Conservation (phyloP, 352 stramenopile genomes). For the Phytopythium oedochilum region DNA sequence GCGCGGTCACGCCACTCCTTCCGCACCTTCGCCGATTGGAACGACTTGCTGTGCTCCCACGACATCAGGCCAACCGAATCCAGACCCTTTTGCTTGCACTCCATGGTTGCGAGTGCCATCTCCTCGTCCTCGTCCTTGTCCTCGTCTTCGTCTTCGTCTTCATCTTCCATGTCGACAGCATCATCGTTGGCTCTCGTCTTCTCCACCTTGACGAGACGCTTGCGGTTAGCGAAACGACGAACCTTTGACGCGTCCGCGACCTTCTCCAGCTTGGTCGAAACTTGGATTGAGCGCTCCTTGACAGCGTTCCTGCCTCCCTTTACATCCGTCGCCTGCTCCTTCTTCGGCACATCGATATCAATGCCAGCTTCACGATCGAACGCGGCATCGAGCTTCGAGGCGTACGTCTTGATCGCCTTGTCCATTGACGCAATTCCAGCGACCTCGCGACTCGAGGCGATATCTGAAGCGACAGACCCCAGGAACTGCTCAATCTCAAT, state of each 20-base stretch:
- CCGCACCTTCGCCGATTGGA: conserved; percentile 34
- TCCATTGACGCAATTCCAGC: conserved; percentile 71
- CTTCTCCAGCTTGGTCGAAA: conserved; percentile 62
- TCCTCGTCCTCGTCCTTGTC: conserved; percentile 46
- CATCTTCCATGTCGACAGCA: conserved; percentile 20
- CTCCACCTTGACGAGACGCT: conserved; percentile 50
- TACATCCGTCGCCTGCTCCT: conserved; percentile 12
- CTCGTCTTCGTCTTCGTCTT: conserved; percentile 21
- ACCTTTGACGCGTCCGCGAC: conserved; percentile 25
- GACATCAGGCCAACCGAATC: conserved; percentile 50
- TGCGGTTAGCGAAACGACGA: conserved; percentile 17
- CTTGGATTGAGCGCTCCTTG: conserved; percentile 50
- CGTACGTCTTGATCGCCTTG: conserved; percentile 55
- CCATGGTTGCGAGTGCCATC: conserved; percentile 34
- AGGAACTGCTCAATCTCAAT: conserved; percentile 89
- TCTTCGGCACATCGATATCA: not conserved
- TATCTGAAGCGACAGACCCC: conserved; percentile 50
- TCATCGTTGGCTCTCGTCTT: conserved; percentile 10
- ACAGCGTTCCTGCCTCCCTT: conserved; percentile 8
- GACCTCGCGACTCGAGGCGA: conserved; percentile 43
- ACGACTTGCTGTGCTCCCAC: conserved; percentile 57
- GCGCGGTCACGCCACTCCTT: conserved; percentile 54
- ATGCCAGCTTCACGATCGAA: conserved; percentile 36
- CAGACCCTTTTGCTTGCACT: conserved; percentile 65
- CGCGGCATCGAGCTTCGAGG: conserved; percentile 51